Evolutionary conservation across 108 stramenopile genomes (phyloP).

Genomic region (Cyclotella cryptica): DNA sequence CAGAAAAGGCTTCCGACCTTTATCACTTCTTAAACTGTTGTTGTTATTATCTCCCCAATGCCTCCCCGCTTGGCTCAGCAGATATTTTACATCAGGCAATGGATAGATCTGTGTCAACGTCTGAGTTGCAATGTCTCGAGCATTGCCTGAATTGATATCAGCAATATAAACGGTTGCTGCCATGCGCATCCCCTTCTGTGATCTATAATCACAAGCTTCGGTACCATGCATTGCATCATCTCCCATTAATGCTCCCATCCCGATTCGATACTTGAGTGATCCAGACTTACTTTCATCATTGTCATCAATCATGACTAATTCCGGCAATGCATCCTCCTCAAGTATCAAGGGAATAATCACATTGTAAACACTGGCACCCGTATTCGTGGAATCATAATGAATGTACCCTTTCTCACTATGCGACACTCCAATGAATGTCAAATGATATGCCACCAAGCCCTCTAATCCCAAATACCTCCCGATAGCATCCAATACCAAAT

Average conservation of each 20-base stretch:
- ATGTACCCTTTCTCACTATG: conserved; percentile 47
- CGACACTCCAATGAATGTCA: conserved; percentile 59
- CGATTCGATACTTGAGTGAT: conserved; percentile 49
- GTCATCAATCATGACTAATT: conserved; percentile 45
- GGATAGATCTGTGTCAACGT: conserved; percentile 56
- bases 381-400: conserved; percentile 41
- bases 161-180: conserved; percentile 73
- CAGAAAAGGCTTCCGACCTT: conserved; percentile 52
- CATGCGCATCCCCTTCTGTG: conserved; percentile 62
- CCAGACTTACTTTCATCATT: conserved; percentile 21
- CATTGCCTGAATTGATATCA: conserved; percentile 63
- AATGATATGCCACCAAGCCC: conserved; percentile 53
- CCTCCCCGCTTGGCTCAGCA: conserved; percentile 42
- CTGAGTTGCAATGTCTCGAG: conserved; percentile 33
- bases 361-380: conserved; percentile 53
- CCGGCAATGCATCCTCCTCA: conserved; percentile 48
- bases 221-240: conserved; percentile 73
- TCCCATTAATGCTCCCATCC: conserved; percentile 64
- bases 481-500: conserved; percentile 56
- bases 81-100: conserved; percentile 38
- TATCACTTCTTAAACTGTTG: conserved; percentile 48
- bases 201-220: conserved; percentile 68
- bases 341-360: conserved; percentile 63
- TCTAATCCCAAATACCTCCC: conserved; percentile 52
- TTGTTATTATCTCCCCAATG: conserved; percentile 40